Evolutionary conservation across 2,329 filamentous ascomycete genomes (phyloP), one percentile per base, ranked within the genome.

Genomic region (Scortechinia acanthostroma): DNA sequence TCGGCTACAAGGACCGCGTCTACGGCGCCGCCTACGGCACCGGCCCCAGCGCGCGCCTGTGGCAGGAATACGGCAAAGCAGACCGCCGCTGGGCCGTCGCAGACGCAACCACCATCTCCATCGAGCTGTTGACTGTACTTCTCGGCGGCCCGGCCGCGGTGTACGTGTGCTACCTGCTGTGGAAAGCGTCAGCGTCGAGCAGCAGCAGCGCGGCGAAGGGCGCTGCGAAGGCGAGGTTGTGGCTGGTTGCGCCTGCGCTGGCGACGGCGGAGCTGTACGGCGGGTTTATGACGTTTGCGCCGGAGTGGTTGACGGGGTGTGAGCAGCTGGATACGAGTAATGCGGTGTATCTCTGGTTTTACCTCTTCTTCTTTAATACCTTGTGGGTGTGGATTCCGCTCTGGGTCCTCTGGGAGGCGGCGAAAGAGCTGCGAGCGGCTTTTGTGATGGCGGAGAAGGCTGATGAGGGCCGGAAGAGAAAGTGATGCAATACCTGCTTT

Each of bases 61-160:
- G 79, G 80, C 75, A 78, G 59, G 80, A 83, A 59, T 84, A 84
- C 58, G 77, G 76, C 3, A 80, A 80, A 58, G 79, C 80, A 17
- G 79, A 84, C 56, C 65, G 62, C 49, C 64, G 79, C 49, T 83
- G 79, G 79, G 74, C 71, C 6, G 73, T 68, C 4, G 71, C 71
- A 6, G 79, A 84, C 55, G 48, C 79, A 47, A 76, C 68, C 1
- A 71, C 83, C 25, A 69, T 84, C 42, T 72, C 69, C 37, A 55
- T 83, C 47, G 79, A 84, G 58, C 49, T 83, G 14, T 58, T 84
- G 57, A 84, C 79, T 0, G 78, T 83, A 1, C 66, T 75, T 23
- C 58, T 80, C 14, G 77, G 70, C 2, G 79, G 74, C 0, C 79
- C 79, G 16, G 61, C 78, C 37, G 76, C 77, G 16, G 51, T 73